A percentile compares a stretch with the other conserved stretches of the same genome.
phyloP scores from a whole-genome alignment of 2,329 filamentous ascomycete species.

The Paracoccidioides lutzii region DNA sequence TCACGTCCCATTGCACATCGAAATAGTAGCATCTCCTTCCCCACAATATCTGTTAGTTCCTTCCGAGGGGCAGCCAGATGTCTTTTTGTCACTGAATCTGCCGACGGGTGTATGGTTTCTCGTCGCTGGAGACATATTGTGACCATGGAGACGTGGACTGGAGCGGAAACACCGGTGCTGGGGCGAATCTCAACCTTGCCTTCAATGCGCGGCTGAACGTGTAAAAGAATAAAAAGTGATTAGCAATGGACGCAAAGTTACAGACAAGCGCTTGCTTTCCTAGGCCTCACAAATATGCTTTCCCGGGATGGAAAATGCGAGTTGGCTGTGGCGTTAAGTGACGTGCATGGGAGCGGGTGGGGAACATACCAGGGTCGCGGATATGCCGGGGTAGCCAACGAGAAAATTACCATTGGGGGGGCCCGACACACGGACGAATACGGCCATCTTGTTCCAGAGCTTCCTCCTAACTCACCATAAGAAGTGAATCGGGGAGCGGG shows the following conservation, averaged over 20 bases:
- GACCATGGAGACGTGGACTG: constrained; percentile 81
- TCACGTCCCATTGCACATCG: constrained; percentile 73
- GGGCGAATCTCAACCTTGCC: constrained; percentile 95
- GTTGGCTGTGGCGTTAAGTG: background rate
- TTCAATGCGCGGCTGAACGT: constrained; percentile 74
- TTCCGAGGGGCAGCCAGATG: constrained; percentile 80
- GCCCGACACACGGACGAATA: constrained; percentile 90
- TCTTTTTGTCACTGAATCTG: constrained; percentile 86
- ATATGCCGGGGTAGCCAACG: constrained; percentile 95
- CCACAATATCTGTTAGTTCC: constrained; percentile 83
- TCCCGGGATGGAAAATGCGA: background rate
- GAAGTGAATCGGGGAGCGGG: constrained; percentile 1
- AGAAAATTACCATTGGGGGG: constrained; percentile 95
- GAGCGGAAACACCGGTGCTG: constrained; percentile 68
- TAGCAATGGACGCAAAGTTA: background rate
- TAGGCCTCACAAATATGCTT: background rate
- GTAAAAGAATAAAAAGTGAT: background rate
- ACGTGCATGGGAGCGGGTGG: background rate
- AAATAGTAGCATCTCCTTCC: constrained; percentile 88
- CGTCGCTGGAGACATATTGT: constrained; percentile 86
- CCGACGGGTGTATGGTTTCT: constrained; percentile 92
- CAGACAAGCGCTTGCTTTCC: too few relatives aligned
- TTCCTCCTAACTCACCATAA: constrained; percentile 11
- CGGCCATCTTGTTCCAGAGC: constrained; percentile 43
- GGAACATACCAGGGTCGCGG: constrained; percentile 75